Evolutionary conservation across 2,329 filamentous ascomycete species (phyloP), one percentile per base, ranked within the genome.

Genomic region (Ophiostoma novo-ulmi): DNA sequence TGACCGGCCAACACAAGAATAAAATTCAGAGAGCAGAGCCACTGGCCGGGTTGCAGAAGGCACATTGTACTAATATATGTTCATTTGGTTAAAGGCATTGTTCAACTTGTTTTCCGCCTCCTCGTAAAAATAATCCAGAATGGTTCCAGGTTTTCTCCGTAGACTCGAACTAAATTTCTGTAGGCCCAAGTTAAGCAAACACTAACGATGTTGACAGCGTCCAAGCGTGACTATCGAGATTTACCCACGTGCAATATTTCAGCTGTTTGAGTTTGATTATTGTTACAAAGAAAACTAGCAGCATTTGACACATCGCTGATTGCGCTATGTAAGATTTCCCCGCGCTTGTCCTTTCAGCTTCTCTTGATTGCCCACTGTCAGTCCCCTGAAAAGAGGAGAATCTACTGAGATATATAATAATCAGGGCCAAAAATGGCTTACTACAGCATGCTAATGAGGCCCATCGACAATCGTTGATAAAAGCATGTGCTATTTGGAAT

Each of bases 401-500:
- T 17, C 7, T 58, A 35, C 55, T 61, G 55, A 61, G 55, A 61
- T 31, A 35, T 61, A 61, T 61, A 61, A 61, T 31, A 61, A 61
- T 61, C 13, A 17, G 55, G 13, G 26, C 55, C 14, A 11, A 17
- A 48, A 17, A 7, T 20, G 44, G 44, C 17, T 7, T 20, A 48
- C 44, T n/a, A 48, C 17, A 48, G 44, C 14, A 5, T 48, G 14
- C 5, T 17, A 48, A 48, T 7, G 1, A 48, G 3, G 44, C 44
- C 44, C 52, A 3, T 26, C 8, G 22, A 13, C 52, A 58, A 48
- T 48, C 44, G 17, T 48, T 48, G 44, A 48, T 58, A 58, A 58
- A 22, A 26, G 52, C 52, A 58, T 58, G 22, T 26, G 52, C 52
- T 58, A 26, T 58, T 26, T 26, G 22, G 7, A 58, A 22, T 22